Evolutionary conservation across 352 stramenopile genomes (phyloP).

Genomic region (Elongisporangium senticosum): DNA sequence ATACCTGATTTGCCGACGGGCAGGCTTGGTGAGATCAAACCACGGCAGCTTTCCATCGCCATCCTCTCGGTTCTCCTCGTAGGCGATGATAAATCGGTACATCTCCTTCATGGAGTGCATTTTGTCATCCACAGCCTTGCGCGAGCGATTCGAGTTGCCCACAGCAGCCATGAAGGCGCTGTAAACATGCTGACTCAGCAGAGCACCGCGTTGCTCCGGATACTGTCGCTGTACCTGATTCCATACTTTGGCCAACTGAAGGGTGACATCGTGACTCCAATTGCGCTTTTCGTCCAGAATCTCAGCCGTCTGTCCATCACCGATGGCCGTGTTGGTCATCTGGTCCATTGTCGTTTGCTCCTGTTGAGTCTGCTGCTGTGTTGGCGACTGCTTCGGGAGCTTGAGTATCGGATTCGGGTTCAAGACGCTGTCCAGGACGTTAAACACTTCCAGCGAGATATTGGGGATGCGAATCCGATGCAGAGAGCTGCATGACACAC

Average conservation of each 20-base stretch:
- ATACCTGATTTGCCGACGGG: conserved; percentile 40
- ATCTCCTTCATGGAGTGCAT: conserved; percentile 79
- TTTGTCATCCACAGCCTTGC: conserved; percentile 65
- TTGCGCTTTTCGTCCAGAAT: conserved; percentile 45
- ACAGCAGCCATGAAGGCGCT: conserved; percentile 41
- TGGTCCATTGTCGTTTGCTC: neutral
- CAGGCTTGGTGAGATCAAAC: conserved; percentile 52
- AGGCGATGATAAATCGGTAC: conserved; percentile 53
- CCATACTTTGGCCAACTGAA: conserved; percentile 53
- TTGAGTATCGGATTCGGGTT: conserved; percentile 15
- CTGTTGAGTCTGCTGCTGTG: neutral
- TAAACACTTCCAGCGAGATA: conserved; percentile 50
- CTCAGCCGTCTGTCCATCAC: conserved; percentile 13
- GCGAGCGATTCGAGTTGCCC: conserved; percentile 39
- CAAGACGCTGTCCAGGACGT: conserved; percentile 49
- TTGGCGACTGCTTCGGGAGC: neutral
- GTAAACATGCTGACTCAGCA: conserved; percentile 49
- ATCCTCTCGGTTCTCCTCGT: conserved; percentile 25
- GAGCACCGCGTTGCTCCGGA: conserved; percentile 26
- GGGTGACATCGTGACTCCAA: conserved; percentile 55
- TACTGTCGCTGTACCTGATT: conserved; percentile 25
- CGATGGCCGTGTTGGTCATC: neutral
- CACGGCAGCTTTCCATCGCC: conserved; percentile 27
- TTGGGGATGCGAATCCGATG: conserved; percentile 54
- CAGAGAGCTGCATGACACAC: conserved; percentile 14